These are phyloP conservation scores for Thuja plicata DNA, from an alignment of 83 land plant genomes.

Conservation along the genomic window DNA sequence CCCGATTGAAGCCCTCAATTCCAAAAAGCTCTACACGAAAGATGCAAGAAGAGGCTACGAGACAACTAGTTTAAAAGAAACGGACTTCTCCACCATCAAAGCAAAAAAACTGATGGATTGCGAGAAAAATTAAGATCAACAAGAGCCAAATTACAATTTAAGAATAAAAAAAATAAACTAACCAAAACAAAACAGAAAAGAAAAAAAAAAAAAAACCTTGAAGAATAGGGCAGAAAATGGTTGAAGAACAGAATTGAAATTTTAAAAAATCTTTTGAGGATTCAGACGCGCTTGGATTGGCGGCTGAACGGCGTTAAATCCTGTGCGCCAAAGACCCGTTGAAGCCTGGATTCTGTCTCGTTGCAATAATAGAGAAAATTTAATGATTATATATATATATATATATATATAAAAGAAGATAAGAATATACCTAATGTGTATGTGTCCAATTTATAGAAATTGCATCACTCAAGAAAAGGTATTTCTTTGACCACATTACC, in stretches of 20 bases:
- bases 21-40: not conserved
- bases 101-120: not conserved
- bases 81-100: not conserved
- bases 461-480: not conserved
- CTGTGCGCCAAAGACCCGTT: not conserved
- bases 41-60: not conserved
- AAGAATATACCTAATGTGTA: not conserved
- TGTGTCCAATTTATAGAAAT: not conserved
- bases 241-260: not conserved
- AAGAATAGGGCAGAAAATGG: not conserved
- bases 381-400: not conserved
- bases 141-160: not conserved
- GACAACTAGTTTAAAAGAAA: not conserved
- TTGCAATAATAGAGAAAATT: not conserved
- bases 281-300: not conserved
- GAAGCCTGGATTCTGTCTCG: slow-evolving; percentile 2
- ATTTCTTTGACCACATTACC: not conserved
- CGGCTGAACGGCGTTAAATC: not conserved
- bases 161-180: not conserved
- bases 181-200: not conserved
- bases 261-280: not conserved
- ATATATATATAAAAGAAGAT: not conserved
- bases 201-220: not conserved
- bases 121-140: not conserved
- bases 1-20: not conserved